These are phyloP conservation scores for Aspergillus calidoustus DNA, from an alignment of 2,329 filamentous ascomycete genomes.

Conservation along the genomic window DNA sequence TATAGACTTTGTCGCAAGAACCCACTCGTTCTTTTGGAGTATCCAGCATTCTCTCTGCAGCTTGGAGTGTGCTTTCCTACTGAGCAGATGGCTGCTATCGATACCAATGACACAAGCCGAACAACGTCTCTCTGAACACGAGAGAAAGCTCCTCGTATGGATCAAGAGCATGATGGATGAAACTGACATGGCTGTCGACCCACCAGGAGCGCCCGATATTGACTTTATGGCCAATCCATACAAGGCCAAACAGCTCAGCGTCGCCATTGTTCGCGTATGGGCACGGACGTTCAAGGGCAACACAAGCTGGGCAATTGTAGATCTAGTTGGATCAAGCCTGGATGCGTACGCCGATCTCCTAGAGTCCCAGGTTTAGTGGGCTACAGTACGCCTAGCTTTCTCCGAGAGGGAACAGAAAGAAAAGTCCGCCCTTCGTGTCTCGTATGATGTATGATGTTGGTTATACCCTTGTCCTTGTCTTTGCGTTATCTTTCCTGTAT, in stretches of 20 bases:
- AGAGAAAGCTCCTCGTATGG: slow-evolving; percentile 53
- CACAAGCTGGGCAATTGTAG: slow-evolving; percentile 54
- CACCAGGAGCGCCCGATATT: slow-evolving; percentile 43
- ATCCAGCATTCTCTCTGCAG: slow-evolving; percentile 60
- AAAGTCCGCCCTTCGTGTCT: slow-evolving; percentile 6
- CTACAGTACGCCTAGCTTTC: neutral
- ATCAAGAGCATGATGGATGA: slow-evolving; percentile 56
- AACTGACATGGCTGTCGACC: slow-evolving; percentile 51
- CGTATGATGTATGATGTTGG: slow-evolving; percentile 22
- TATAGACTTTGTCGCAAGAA: slow-evolving; percentile 57
- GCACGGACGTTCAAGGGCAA: slow-evolving; percentile 53
- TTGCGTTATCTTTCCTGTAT: slow-evolving; percentile 28
- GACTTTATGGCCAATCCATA: slow-evolving; percentile 49
- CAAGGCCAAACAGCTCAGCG: slow-evolving; percentile 51
- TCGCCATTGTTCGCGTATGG: slow-evolving; percentile 54
- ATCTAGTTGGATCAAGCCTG: slow-evolving; percentile 51
- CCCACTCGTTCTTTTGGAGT: slow-evolving; percentile 60
- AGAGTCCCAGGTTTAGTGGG: slow-evolving; percentile 34
- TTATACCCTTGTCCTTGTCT: slow-evolving; percentile 27
- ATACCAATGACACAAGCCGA: slow-evolving; percentile 50
- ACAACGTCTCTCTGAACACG: slow-evolving; percentile 51
- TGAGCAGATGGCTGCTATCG: slow-evolving; percentile 52
- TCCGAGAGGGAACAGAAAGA: neutral
- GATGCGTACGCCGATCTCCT: slow-evolving; percentile 53
- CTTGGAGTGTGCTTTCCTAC: slow-evolving; percentile 57